Evolutionary conservation across 306 rosid genomes (phyloP).

Genomic region (Sophora flavescens): DNA sequence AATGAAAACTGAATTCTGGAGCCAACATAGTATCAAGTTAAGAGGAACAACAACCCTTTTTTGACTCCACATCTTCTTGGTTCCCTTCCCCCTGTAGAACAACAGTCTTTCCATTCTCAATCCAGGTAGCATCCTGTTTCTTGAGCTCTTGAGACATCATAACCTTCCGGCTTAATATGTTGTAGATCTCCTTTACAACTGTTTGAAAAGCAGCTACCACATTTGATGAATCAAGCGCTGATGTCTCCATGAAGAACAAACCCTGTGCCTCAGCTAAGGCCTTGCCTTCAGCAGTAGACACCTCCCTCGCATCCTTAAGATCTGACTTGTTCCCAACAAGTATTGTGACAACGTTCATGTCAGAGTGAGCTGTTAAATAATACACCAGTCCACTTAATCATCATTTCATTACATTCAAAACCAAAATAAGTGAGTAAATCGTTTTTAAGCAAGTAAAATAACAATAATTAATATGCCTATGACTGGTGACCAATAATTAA

Average conservation of each 20-base stretch:
- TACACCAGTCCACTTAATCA: conserved; percentile 63
- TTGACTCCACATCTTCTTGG: conserved; percentile 52
- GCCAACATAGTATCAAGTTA: conserved; percentile 47
- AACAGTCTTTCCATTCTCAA: conserved; percentile 81
- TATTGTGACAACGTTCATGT: conserved; percentile 95
- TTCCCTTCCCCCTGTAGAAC: conserved; percentile 70
- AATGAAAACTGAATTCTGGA: conserved; percentile 39
- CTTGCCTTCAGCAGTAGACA: conserved; percentile 87
- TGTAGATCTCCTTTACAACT: conserved; percentile 92
- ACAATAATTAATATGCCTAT: conserved; percentile 3
- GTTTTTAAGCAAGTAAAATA: conserved; percentile 22
- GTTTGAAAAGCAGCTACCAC: conserved; percentile 91
- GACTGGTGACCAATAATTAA: conserved; percentile 5
- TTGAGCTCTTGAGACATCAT: conserved; percentile 91
- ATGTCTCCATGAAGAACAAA: conserved; percentile 96
- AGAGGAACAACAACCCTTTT: conserved; percentile 84
- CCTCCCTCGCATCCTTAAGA: conserved; percentile 96
- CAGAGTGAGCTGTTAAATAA: conserved; percentile 90
- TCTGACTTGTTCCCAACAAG: conserved; percentile 98
- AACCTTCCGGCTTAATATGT: conserved; percentile 91
- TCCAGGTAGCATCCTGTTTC: conserved; percentile 60
- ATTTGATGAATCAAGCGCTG: conserved; percentile 95
- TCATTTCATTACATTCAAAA: conserved; percentile 49
- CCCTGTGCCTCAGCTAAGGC: conserved; percentile 93
- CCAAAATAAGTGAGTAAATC: conserved; percentile 32